phyloP scores from a whole-genome alignment of 305 asterid species.

The Striga hermonthica region DNA sequence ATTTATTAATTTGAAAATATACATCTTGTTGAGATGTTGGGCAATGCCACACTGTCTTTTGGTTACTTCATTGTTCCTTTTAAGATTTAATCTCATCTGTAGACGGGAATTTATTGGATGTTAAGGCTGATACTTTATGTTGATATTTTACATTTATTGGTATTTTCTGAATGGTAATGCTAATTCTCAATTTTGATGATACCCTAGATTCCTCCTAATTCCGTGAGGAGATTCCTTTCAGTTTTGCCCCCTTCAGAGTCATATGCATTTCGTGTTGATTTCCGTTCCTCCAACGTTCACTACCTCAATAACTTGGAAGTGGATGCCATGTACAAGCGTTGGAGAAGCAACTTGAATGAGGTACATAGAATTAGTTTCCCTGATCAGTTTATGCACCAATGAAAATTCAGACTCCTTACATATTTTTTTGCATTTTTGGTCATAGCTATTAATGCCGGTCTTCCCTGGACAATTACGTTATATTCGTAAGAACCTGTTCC shows the following conservation, averaged over 20 bases:
- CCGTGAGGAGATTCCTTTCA: conserved; percentile 79
- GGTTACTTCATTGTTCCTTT: conserved; percentile 21
- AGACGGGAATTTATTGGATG: conserved; percentile 20
- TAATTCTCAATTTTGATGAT: conserved; percentile 30
- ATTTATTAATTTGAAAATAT: conserved; percentile 22
- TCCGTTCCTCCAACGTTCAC: conserved; percentile 87
- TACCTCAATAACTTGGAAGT: conserved; percentile 90
- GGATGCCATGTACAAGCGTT: conserved; percentile 88
- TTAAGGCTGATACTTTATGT: conserved; percentile 29
- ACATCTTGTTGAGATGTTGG: neutral
- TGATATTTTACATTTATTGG: conserved; percentile 28
- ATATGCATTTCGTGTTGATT: conserved; percentile 78
- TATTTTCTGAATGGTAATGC: conserved; percentile 27
- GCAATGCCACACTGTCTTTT: conserved; percentile 8
- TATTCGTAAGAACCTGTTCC: conserved; percentile 93
- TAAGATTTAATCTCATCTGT: conserved; percentile 23
- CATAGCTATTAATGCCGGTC: conserved; percentile 94
- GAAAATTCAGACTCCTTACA: conserved; percentile 30
- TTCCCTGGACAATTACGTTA: conserved; percentile 97
- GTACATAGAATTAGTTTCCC: conserved; percentile 35
- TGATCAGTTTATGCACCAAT: conserved; percentile 5
- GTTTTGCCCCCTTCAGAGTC: conserved; percentile 84
- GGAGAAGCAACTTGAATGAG: conserved; percentile 96
- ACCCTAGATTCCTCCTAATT: conserved; percentile 71
- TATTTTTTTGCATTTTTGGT: conserved; percentile 26